Conservation (phyloP, 768 basidiomycete species). For the Hygrocybe coccinea region DNA sequence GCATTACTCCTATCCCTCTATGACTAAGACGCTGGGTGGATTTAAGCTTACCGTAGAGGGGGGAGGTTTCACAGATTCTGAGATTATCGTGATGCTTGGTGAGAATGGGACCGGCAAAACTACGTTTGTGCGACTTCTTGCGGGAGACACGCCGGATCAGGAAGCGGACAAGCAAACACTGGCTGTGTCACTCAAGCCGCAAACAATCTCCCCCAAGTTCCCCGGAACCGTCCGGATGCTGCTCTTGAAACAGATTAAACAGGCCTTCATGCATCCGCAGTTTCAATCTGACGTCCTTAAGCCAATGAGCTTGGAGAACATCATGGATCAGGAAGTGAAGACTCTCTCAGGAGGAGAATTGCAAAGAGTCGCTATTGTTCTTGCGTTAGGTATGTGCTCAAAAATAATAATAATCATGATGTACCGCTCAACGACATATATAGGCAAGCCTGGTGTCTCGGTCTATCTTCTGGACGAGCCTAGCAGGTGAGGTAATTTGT, state of each 20-base stretch:
- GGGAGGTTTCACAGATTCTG: slow-evolving; percentile 96
- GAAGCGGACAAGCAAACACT: slow-evolving; percentile 78
- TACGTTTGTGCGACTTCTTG: slow-evolving; percentile 91
- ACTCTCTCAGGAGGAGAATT: slow-evolving; percentile 98
- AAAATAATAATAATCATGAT: background rate
- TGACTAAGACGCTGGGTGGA: slow-evolving; percentile 92
- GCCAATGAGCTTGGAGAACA: slow-evolving; percentile 90
- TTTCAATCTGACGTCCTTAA: slow-evolving; percentile 98
- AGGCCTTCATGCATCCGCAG: slow-evolving; percentile 97
- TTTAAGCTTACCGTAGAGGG: slow-evolving; percentile 94
- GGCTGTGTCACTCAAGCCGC: slow-evolving; percentile 93
- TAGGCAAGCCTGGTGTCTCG: slow-evolving; percentile 70
- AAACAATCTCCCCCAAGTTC: slow-evolving; percentile 98
- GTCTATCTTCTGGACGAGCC: slow-evolving; percentile 98
- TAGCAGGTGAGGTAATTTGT: slow-evolving; percentile 48
- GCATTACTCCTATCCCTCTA: slow-evolving; percentile 86
- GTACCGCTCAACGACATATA: slow-evolving; percentile 10
- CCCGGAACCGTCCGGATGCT: slow-evolving; percentile 95
- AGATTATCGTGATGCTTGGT: slow-evolving; percentile 98
- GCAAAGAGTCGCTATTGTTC: slow-evolving; percentile 93
- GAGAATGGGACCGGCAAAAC: slow-evolving; percentile 99
- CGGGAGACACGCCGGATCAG: slow-evolving; percentile 86
- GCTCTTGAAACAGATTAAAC: slow-evolving; percentile 89
- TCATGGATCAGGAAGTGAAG: slow-evolving; percentile 98
- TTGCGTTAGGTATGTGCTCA: slow-evolving; percentile 66